Percentiles rank a stretch among this genome's conserved stretches.
Conservation (phyloP, 148 eudicot genomes). For the Vaccinium myrtillus region DNA sequence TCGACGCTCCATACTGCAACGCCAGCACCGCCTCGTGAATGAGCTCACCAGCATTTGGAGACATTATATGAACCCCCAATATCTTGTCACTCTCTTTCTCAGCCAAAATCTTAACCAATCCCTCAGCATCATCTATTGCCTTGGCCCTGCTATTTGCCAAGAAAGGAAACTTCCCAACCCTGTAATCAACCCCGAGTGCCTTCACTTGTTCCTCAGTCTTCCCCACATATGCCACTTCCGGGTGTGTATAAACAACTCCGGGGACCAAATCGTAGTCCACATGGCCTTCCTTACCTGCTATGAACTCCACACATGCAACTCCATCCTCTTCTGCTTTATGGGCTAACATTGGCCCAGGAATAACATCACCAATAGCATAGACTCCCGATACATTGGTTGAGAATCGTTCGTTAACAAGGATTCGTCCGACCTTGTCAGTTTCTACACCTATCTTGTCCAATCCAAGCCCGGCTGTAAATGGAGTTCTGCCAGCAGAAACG, state of each 20-base stretch:
- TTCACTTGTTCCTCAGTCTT: constrained; percentile 98
- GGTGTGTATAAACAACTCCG: constrained; percentile 88
- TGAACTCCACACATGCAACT: constrained; percentile 86
- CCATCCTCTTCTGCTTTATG: constrained; percentile 99
- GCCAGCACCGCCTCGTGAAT: constrained; percentile 92
- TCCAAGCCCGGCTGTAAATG: constrained; percentile 77
- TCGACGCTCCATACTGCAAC: constrained; percentile 80
- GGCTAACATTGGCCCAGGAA: constrained; percentile 98
- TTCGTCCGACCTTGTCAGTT: constrained; percentile 74
- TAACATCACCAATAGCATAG: constrained; percentile 85
- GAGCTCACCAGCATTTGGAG: constrained; percentile 95
- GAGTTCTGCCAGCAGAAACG: constrained; percentile 81
- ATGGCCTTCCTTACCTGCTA: constrained; percentile 91
- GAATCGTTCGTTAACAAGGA: constrained; percentile 62
- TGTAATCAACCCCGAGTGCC: constrained; percentile 63
- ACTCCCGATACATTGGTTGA: constrained; percentile 75
- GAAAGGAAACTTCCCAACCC: constrained; percentile 89
- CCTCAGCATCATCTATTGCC: constrained; percentile 96
- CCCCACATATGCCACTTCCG: constrained; percentile 95
- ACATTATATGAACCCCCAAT: constrained; percentile 89
- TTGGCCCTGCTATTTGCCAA: constrained; percentile 95
- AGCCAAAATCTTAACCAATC: constrained; percentile 79
- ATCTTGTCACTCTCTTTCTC: constrained; percentile 89
- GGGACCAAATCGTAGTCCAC: constrained; percentile 96
- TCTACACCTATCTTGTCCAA: constrained; percentile 83